Evolutionary conservation across 345 rosid genomes (phyloP).

Genomic region (Eutrema yunnanense): DNA sequence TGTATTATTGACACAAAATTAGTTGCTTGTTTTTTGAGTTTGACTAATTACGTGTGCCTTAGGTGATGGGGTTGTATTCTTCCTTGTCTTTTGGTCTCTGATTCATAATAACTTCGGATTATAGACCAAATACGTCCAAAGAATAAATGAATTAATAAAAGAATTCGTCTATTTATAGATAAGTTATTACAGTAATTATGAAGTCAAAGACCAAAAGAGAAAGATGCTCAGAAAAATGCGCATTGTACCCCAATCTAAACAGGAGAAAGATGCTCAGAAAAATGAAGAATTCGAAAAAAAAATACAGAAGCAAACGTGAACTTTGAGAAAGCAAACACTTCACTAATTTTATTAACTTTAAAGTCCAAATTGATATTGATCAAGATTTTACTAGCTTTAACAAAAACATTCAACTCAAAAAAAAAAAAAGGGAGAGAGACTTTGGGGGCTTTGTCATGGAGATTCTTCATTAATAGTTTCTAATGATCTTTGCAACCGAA

Average conservation of each 20-base stretch:
- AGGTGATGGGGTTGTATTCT: no score
- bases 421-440: neutral
- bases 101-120: no score
- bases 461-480: constrained; percentile 28
- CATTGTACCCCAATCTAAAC: neutral
- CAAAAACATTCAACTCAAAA: constrained; percentile 5
- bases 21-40: no score
- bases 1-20: no score
- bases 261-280: neutral
- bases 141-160: no score
- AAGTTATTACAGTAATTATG: no score
- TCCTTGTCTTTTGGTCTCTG: no score
- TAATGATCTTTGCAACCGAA: constrained; percentile 38
- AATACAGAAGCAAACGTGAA: neutral
- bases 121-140: no score
- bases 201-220: no score
- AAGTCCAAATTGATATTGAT: neutral
- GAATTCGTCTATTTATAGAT: no score
- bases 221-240: neutral
- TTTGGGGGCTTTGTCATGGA: neutral
- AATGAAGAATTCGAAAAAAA: neutral
- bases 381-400: constrained; percentile 18
- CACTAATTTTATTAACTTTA: neutral
- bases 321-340: constrained; percentile 8
- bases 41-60: no score